phyloP scores from a whole-genome alignment of 257 asterid species.

The Fraxinus quadrangulata region DNA sequence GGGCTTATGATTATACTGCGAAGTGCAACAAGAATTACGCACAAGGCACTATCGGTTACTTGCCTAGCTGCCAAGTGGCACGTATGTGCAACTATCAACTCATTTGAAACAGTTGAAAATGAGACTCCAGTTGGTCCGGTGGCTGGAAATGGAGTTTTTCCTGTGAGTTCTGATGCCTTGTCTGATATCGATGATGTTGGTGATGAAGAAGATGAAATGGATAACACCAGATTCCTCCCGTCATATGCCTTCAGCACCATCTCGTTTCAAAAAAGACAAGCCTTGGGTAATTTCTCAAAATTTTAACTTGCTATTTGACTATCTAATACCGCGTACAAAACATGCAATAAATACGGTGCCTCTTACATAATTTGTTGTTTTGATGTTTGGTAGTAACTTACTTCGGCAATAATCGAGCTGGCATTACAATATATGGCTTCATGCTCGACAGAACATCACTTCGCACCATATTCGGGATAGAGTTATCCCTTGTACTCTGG shows the following conservation, averaged over 20 bases:
- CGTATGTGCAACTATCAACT: conserved; percentile 80
- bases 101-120: conserved; percentile 52
- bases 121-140: conserved; percentile 47
- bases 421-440: conserved; percentile 86
- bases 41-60: conserved; percentile 79
- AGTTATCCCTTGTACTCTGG: conserved; percentile 84
- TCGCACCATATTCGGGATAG: conserved; percentile 81
- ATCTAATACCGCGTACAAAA: not conserved
- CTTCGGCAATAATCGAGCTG: conserved; percentile 88
- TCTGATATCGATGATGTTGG: conserved; percentile 78
- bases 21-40: conserved; percentile 90
- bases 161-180: conserved; percentile 32
- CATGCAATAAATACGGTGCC: not conserved
- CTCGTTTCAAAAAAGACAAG: conserved; percentile 93
- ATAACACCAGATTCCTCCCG: conserved; percentile 60
- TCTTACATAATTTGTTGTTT: not conserved
- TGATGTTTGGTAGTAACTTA: conserved; percentile 57
- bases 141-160: conserved; percentile 27
- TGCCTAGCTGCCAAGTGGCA: conserved; percentile 98
- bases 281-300: conserved; percentile 53
- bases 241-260: conserved; percentile 66
- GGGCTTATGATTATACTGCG: conserved; percentile 73
- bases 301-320: not conserved
- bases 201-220: conserved; percentile 89
- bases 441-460: conserved; percentile 81